Evolutionary conservation across 2,329 filamentous ascomycete species (phyloP).

Genomic region (Microsporum audouinii): DNA sequence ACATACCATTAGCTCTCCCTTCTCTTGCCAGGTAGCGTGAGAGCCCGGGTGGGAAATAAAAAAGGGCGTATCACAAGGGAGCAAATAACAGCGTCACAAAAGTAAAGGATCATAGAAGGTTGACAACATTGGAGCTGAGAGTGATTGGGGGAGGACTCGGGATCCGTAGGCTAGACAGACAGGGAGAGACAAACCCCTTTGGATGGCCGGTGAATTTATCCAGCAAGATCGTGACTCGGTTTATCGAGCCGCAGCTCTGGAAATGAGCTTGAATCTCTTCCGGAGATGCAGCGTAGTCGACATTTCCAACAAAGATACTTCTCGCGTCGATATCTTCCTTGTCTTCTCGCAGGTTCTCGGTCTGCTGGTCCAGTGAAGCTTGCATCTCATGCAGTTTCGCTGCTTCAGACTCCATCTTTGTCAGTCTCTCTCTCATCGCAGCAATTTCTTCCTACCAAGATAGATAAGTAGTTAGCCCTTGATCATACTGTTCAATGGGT

Average conservation of each 20-base stretch:
- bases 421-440: constrained; percentile 75
- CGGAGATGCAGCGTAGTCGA: constrained; percentile 92
- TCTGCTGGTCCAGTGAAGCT: constrained; percentile 71
- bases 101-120: constrained; percentile 6
- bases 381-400: constrained; percentile 82
- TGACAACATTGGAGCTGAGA: not conserved
- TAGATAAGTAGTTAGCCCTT: not conserved
- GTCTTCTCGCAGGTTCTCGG: constrained; percentile 72
- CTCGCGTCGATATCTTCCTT: constrained; percentile 92
- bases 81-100: not conserved
- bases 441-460: constrained; percentile 58
- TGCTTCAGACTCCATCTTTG: constrained; percentile 84
- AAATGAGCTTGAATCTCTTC: constrained; percentile 99
- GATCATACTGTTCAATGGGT: not conserved
- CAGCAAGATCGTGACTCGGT: constrained; percentile 89
- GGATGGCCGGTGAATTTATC: constrained; percentile 98
- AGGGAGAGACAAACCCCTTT: constrained; percentile 64
- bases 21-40: constrained; percentile 51
- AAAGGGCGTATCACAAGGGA: constrained; percentile 14
- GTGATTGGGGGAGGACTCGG: not conserved
- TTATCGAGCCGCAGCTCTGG: constrained; percentile 93
- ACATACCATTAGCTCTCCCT: constrained; percentile 24
- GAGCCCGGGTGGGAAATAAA: constrained; percentile 1
- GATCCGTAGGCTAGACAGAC: not conserved
- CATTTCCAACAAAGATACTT: constrained; percentile 96